These are phyloP conservation scores for Penicillium maclennaniae DNA, from an alignment of 495 filamentous ascomycete species.

Conservation along the genomic window DNA sequence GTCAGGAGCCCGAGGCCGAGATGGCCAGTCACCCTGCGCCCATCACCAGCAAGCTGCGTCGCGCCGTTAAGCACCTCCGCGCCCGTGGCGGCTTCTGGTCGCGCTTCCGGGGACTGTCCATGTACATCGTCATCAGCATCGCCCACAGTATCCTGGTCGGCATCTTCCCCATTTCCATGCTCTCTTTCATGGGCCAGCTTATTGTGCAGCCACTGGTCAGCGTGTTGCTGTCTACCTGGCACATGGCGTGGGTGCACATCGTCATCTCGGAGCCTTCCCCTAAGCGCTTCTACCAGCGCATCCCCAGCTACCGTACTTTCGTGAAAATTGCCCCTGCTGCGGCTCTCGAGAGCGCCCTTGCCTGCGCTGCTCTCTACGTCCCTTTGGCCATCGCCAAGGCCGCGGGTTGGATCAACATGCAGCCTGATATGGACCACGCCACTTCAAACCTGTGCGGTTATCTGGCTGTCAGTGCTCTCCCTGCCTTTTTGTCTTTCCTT, in stretches of 20 bases:
- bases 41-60: slow-evolving; percentile 56
- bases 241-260: slow-evolving; percentile 58
- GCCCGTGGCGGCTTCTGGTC: slow-evolving; percentile 50
- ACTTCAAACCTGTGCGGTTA: slow-evolving; percentile 24
- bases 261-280: slow-evolving; percentile 54
- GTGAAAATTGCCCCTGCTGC: slow-evolving; percentile 49
- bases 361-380: slow-evolving; percentile 33
- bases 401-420: slow-evolving; percentile 26
- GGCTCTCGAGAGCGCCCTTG: slow-evolving; percentile 39
- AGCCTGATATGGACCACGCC: slow-evolving; percentile 11
- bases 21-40: slow-evolving; percentile 33
- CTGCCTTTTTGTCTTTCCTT: slow-evolving; percentile 39
- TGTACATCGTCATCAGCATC: slow-evolving; percentile 31
- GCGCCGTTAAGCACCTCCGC: slow-evolving; percentile 55
- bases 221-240: slow-evolving; percentile 46
- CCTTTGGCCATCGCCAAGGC: slow-evolving; percentile 32
- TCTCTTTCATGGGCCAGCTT: slow-evolving; percentile 31
- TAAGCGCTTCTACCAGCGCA: slow-evolving; percentile 49
- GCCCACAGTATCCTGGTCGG: slow-evolving; percentile 24
- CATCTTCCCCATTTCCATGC: slow-evolving; percentile 23
- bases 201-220: slow-evolving; percentile 37
- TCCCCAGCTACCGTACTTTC: slow-evolving; percentile 44
- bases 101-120: slow-evolving; percentile 54
- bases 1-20: slow-evolving; percentile 26
- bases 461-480: slow-evolving; percentile 31